Conservation (phyloP, 139 green algal genomes). For the Micractinium conductrix region DNA sequence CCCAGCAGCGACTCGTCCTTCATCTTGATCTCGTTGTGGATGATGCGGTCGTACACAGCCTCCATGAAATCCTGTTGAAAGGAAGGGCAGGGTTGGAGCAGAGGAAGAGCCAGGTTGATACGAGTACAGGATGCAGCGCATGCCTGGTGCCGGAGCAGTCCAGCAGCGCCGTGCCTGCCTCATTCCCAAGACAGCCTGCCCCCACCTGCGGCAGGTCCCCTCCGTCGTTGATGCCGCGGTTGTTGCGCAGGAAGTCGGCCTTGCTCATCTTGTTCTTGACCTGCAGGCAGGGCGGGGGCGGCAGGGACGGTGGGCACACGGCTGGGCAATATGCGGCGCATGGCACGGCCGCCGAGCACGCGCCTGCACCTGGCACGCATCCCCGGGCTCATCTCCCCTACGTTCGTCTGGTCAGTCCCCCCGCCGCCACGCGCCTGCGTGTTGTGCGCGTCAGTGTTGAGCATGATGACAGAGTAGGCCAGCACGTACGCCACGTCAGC, state of each 20-base stretch:
- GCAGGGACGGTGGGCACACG: neutral
- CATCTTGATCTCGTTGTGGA: slow-evolving; percentile 98
- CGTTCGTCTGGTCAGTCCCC: slow-evolving; percentile 67
- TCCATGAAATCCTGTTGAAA: slow-evolving; percentile 78
- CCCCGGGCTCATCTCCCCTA: neutral
- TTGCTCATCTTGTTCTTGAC: slow-evolving; percentile 77
- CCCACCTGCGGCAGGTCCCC: slow-evolving; percentile 77
- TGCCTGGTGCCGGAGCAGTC: neutral
- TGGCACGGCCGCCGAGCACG: neutral
- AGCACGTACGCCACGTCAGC: slow-evolving; percentile 99
- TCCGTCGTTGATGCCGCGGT: slow-evolving; percentile 98
- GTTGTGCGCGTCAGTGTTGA: slow-evolving; percentile 99
- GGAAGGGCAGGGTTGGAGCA: neutral
- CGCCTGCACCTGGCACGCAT: neutral
- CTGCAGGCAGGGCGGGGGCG: slow-evolving; percentile 5
- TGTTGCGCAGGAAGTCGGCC: slow-evolving; percentile 94
- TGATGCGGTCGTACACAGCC: slow-evolving; percentile 95
- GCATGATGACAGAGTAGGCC: slow-evolving; percentile 99
- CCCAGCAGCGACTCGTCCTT: slow-evolving; percentile 53
- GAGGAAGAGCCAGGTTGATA: neutral
- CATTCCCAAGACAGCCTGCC: neutral
- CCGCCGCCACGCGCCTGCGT: slow-evolving; percentile 70
- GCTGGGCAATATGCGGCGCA: neutral
- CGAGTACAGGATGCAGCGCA: neutral
- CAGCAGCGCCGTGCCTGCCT: neutral